A percentile compares a stretch with the other conserved stretches of the same genome.
These are phyloP conservation scores for Coprinopsis marcescibilis DNA, from an alignment of 768 basidiomycete species.

Conservation along the genomic window DNA sequence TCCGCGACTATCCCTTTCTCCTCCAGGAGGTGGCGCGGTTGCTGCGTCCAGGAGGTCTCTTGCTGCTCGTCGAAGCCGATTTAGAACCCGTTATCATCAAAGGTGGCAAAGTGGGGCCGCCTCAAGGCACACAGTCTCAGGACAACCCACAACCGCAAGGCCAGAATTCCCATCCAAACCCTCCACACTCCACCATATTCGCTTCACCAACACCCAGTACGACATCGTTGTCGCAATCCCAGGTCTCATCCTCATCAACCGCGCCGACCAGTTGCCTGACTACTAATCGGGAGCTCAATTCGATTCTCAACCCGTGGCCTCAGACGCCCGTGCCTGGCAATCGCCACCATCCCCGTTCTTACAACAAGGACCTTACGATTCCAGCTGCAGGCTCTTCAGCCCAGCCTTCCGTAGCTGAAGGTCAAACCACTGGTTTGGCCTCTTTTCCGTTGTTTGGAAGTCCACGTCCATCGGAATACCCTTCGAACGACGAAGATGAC, in stretches of 20 bases:
- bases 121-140: background rate
- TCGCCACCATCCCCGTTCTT: too few relatives aligned
- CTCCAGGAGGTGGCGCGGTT: conserved; percentile 58
- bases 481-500: conserved; percentile 1
- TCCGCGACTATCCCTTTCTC: conserved; percentile 56
- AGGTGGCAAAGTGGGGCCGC: background rate
- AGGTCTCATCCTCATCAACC: conserved; percentile 6
- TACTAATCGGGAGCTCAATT: conserved; percentile 8
- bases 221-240: conserved; percentile 7
- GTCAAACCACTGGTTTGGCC: background rate
- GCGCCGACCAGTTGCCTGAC: background rate
- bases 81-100: conserved; percentile 31
- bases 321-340: background rate
- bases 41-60: conserved; percentile 64
- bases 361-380: too few relatives aligned
- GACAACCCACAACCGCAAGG: background rate
- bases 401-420: too few relatives aligned
- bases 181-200: background rate
- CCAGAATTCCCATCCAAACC: background rate
- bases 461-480: too few relatives aligned
- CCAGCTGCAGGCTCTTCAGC: too few relatives aligned
- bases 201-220: background rate
- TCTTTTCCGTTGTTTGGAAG: too few relatives aligned
- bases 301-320: conserved; percentile 6
- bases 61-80: conserved; percentile 61